phyloP scores from a whole-genome alignment of 345 rosid genomes.

The Mangifera indica region DNA sequence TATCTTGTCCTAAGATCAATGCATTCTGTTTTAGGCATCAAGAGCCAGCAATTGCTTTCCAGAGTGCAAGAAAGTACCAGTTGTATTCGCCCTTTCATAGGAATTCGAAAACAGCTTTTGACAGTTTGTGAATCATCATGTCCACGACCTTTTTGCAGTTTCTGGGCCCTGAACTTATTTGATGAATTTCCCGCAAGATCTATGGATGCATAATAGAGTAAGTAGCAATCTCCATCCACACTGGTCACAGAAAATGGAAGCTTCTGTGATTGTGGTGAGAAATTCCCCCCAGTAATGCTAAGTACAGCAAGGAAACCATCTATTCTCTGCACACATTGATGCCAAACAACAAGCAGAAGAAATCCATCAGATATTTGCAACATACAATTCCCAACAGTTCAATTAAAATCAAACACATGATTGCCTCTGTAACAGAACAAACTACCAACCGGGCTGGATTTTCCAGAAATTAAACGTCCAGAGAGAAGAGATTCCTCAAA shows the following conservation, averaged over 20 bases:
- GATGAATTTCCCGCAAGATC: constrained; percentile 63
- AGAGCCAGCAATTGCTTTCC: constrained; percentile 8
- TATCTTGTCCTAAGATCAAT: neutral
- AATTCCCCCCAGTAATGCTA: constrained; percentile 83
- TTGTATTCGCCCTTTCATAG: constrained; percentile 95
- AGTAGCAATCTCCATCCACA: constrained; percentile 78
- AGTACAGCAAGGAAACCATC: constrained; percentile 95
- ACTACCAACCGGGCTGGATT: constrained; percentile 57
- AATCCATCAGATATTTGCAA: constrained; percentile 2
- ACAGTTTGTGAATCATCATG: constrained; percentile 63
- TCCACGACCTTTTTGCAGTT: constrained; percentile 43
- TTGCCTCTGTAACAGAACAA: neutral
- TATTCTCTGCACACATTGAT: constrained; percentile 52
- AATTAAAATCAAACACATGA: constrained; percentile 7
- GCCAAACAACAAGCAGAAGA: constrained; percentile 20
- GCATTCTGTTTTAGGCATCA: constrained; percentile 8
- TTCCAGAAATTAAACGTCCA: constrained; percentile 72
- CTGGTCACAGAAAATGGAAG: constrained; percentile 93
- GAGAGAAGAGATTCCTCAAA: constrained; percentile 94
- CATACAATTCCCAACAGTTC: neutral
- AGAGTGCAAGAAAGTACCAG: constrained; percentile 48
- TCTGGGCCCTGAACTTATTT: constrained; percentile 54
- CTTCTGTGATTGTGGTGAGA: constrained; percentile 84
- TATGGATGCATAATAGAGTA: constrained; percentile 80
- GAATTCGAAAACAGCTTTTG: constrained; percentile 66